Evolutionary conservation across 495 filamentous ascomycete genomes (phyloP).

Genomic region (Durotheca rogersii): DNA sequence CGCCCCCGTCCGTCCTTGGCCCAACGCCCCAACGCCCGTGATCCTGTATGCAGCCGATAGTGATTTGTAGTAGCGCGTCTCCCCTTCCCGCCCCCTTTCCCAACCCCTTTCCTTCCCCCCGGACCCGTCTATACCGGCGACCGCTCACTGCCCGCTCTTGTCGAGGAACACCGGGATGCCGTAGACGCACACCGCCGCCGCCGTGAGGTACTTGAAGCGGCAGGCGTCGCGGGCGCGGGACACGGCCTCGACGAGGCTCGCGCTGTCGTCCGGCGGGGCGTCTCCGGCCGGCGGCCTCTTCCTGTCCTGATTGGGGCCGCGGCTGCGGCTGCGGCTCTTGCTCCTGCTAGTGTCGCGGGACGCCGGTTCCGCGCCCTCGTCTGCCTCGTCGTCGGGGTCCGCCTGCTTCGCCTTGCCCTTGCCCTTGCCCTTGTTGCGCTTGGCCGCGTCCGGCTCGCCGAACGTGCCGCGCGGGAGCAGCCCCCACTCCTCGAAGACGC

Average conservation of each 20-base stretch:
- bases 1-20: no score
- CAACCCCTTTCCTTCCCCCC: background rate
- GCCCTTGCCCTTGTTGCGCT: constrained; percentile 19
- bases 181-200: constrained; percentile 89
- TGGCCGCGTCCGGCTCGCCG: constrained; percentile 25
- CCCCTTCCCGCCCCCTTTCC: background rate
- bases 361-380: no score
- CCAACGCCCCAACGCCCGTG: no score
- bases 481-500: constrained; percentile 82
- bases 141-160: no score
- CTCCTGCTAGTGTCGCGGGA: no score
- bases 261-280: constrained; percentile 56
- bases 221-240: constrained; percentile 70
- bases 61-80: no score
- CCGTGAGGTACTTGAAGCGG: constrained; percentile 85
- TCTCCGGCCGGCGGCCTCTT: constrained; percentile 31
- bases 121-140: background rate
- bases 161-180: constrained; percentile 86
- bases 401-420: constrained; percentile 17
- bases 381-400: background rate
- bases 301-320: no score
- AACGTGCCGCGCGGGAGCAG: constrained; percentile 52
- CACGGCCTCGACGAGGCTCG: constrained; percentile 75
- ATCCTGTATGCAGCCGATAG: no score
- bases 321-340: constrained; percentile 23